Conservation (phyloP, 192 early-diverging fungal species). For the Polychytrium aggregatum region DNA sequence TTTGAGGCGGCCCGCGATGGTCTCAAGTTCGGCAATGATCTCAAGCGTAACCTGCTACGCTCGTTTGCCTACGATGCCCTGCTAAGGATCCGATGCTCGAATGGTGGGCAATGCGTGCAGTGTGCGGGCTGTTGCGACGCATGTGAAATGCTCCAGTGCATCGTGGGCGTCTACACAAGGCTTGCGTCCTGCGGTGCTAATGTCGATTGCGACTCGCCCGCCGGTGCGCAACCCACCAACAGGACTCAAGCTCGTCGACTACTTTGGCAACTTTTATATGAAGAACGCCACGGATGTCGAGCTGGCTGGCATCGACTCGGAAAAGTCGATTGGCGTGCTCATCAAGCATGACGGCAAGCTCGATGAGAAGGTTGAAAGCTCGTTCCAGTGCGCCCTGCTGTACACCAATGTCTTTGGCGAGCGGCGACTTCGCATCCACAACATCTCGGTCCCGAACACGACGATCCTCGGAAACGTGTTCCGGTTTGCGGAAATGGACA, state of each 20-base stretch:
- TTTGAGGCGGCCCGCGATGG: slow-evolving; percentile 71
- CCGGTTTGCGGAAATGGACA: slow-evolving; percentile 83
- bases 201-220: no score
- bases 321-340: slow-evolving; percentile 69
- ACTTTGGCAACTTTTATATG: slow-evolving; percentile 92
- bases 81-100: slow-evolving; percentile 80
- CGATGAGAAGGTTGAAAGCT: slow-evolving; percentile 62
- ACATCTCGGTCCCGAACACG: slow-evolving; percentile 67
- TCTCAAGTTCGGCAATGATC: slow-evolving; percentile 56
- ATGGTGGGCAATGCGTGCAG: slow-evolving; percentile 44
- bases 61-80: slow-evolving; percentile 80
- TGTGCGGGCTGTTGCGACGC: no score
- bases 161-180: no score
- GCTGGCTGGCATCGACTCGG: slow-evolving; percentile 76
- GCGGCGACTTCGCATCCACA: slow-evolving; percentile 87
- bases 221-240: neutral
- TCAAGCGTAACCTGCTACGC: slow-evolving; percentile 58
- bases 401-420: slow-evolving; percentile 86
- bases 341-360: slow-evolving; percentile 84
- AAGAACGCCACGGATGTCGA: slow-evolving; percentile 86
- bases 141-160: no score
- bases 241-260: slow-evolving; percentile 69
- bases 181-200: no score
- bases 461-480: slow-evolving; percentile 70
- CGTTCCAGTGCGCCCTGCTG: slow-evolving; percentile 85